Evolutionary conservation across 1,139 yeast genomes (phyloP), one percentile per base, ranked within the genome.

Genomic region (Dujonia santamariae): DNA sequence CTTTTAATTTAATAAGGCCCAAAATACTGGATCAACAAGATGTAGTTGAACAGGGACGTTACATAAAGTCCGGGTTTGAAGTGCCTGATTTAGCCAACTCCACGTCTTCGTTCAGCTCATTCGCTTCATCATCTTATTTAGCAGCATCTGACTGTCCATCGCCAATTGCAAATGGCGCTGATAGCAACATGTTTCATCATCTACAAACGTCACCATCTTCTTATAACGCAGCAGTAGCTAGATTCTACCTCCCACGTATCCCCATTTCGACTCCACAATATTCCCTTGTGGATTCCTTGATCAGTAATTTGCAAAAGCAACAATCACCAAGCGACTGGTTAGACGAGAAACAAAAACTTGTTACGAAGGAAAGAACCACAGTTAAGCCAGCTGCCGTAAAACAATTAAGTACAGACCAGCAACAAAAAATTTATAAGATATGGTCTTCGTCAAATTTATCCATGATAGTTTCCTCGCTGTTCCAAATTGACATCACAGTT

Each of bases 401-500:
- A 18, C 48, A 54, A 2, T 36, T 59, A 18, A 21, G 37, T 1
- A 30, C 42, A 3, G 46, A 42, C 6, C 54, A 58, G 41, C 39
- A 53, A 8, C 20, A 44, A 1, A 39, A 47, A 27, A 63, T 68
- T 0, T 37, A 44, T 15, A 36, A 43, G 9, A 36, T 47, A 4
- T 63, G 70, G 70, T 34, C 37, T 4, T 19, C 40, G 16, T 26
- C 51, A 1, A 43, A 51, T 26, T 36, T 43, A 3, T 34, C 44
- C 24, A 41, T 42, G 9, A 41, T 50, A 8, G 46, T 63, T 3
- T 51, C 54, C 7, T 53, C 62, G 2, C 54, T 55, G 4, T 68
- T 54, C 42, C 59, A 57, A 27, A 66, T 92, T 22, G 94, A 84
- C 37, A 73, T 92, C 7, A 63, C 67, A 4, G 73, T 74, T 0